Conservation (phyloP, 768 basidiomycete species). For the Mycena crocata region DNA sequence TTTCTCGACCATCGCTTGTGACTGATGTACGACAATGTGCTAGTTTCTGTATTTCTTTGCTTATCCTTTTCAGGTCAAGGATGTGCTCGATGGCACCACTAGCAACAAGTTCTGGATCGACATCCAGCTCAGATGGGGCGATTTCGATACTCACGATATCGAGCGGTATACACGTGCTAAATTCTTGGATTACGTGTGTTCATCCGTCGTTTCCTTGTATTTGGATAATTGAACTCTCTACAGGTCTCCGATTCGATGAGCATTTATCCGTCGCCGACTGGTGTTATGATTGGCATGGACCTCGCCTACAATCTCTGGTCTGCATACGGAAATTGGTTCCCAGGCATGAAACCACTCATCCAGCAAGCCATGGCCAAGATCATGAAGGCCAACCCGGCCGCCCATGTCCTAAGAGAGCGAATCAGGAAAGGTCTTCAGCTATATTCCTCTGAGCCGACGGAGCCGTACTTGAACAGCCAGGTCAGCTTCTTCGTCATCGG, state of each 20-base stretch:
- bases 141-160: constrained; percentile 99
- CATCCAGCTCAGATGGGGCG: constrained; percentile 95
- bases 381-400: constrained; percentile 99
- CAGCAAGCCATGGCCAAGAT: constrained; percentile 99
- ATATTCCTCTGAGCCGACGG: constrained; percentile 99
- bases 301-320: constrained; percentile 99
- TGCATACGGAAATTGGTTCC: constrained; percentile 99
- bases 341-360: constrained; percentile 96
- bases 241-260: constrained; percentile 97
- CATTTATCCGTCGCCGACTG: constrained; percentile 98
- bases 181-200: constrained; percentile 93
- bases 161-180: constrained; percentile 99
- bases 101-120: constrained; percentile 99
- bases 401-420: constrained; percentile 97
- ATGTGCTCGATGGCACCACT: constrained; percentile 96
- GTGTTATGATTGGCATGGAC: constrained; percentile 99
- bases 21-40: constrained; percentile 71
- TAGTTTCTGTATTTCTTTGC: not conserved
- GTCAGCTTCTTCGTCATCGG: constrained; percentile 41
- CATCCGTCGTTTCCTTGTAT: not conserved
- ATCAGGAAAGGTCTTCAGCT: constrained; percentile 98
- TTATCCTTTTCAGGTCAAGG: constrained; percentile 73
- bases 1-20: constrained; percentile 93
- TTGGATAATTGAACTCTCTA: not conserved
- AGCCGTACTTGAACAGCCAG: constrained; percentile 98